Evolutionary conservation across 2,329 filamentous ascomycete genomes (phyloP).

Genomic region (Claviceps sp.): DNA sequence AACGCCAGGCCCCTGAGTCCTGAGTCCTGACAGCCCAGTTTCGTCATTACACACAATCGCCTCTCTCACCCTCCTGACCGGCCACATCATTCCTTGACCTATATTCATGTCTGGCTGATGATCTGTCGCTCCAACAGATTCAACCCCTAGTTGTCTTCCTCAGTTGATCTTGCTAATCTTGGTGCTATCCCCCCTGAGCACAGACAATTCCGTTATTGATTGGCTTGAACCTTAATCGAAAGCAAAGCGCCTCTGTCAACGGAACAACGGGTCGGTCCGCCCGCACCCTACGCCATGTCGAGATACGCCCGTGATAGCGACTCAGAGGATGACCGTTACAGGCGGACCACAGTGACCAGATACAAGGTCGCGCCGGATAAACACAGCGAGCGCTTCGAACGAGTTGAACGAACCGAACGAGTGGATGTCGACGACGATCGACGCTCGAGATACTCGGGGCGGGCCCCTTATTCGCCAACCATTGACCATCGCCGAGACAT

Average conservation of each 20-base stretch:
- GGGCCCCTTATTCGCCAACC: conserved; percentile 23
- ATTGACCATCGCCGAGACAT: conserved; percentile 25
- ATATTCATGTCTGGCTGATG: neutral
- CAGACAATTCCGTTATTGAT: neutral
- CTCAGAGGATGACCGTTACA: conserved; percentile 32
- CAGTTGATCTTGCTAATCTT: neutral
- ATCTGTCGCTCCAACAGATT: neutral
- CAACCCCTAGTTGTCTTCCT: neutral
- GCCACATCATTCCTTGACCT: neutral
- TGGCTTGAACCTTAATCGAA: conserved; percentile 1
- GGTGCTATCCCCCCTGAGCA: neutral
- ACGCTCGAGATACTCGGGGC: conserved; percentile 31
- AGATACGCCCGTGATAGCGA: conserved; percentile 22
- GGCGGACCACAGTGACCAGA: conserved; percentile 34
- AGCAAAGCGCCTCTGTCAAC: conserved; percentile 4
- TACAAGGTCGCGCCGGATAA: conserved; percentile 35
- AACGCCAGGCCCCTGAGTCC: neutral
- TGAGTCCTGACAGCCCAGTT: conserved; percentile 1
- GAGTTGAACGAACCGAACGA: conserved; percentile 23
- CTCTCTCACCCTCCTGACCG: neutral
- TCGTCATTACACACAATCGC: conserved; percentile 3
- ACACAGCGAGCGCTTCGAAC: conserved; percentile 26
- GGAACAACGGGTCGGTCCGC: conserved; percentile 7
- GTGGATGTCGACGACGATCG: conserved; percentile 32
- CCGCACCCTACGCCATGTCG: conserved; percentile 15